Percentiles rank a stretch among this genome's conserved stretches.
phyloP scores from a whole-genome alignment of 805 yeast genomes.

The Candida verbasci region DNA sequence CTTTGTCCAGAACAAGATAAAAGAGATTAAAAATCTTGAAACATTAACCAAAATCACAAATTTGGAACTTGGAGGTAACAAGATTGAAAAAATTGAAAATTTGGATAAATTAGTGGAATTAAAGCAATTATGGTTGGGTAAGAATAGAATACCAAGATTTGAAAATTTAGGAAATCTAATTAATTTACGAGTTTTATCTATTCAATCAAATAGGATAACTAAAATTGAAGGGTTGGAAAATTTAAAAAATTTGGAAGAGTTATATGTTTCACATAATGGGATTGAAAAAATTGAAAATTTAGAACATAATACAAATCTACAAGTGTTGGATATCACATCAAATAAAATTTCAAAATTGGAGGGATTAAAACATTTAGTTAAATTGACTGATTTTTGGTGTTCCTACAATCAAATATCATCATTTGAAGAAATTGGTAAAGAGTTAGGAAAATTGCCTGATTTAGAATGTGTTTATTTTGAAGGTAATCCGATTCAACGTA shows the following conservation, averaged over 20 bases:
- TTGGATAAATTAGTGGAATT: slow-evolving; percentile 52
- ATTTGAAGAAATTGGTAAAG: slow-evolving; percentile 64
- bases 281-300: slow-evolving; percentile 71
- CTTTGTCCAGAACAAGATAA: slow-evolving; percentile 84
- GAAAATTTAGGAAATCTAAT: slow-evolving; percentile 56
- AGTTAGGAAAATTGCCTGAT: slow-evolving; percentile 56
- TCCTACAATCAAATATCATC: slow-evolving; percentile 67
- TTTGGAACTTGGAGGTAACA: slow-evolving; percentile 90
- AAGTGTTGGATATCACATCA: slow-evolving; percentile 75
- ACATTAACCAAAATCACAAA: slow-evolving; percentile 54
- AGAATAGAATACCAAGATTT: slow-evolving; percentile 66
- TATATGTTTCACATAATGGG: slow-evolving; percentile 84
- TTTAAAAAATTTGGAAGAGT: slow-evolving; percentile 70
- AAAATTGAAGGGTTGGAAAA: slow-evolving; percentile 79
- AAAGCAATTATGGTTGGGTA: slow-evolving; percentile 88
- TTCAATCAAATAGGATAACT: slow-evolving; percentile 79
- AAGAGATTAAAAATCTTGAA: slow-evolving; percentile 63
- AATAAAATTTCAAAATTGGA: slow-evolving; percentile 62
- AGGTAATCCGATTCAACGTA: slow-evolving; percentile 79
- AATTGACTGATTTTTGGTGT: slow-evolving; percentile 94
- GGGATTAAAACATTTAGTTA: slow-evolving; percentile 56
- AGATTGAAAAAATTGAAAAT: slow-evolving; percentile 56
- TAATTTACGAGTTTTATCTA: slow-evolving; percentile 72
- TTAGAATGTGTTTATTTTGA: slow-evolving; percentile 91
- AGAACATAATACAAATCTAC: slow-evolving; percentile 62